Evolutionary conservation across 371 early-diverging fungal genomes (phyloP).

Genomic region (Mucor mucedo): DNA sequence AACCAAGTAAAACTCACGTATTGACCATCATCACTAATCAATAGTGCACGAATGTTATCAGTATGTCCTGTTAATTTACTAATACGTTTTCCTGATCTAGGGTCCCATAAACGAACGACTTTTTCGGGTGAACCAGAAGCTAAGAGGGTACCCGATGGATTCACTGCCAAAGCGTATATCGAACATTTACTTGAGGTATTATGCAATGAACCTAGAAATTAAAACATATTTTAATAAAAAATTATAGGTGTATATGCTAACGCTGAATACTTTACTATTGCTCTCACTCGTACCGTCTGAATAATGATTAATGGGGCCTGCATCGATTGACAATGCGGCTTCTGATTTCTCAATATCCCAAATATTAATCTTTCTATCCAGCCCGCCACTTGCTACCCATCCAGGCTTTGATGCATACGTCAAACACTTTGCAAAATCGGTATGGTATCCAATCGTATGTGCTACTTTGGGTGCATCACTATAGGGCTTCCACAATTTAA

Average conservation of each 20-base stretch:
- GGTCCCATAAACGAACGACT: constrained; percentile 91
- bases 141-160: constrained; percentile 69
- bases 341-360: constrained; percentile 80
- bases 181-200: constrained; percentile 68
- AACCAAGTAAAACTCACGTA: constrained; percentile 53
- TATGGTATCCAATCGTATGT: constrained; percentile 82
- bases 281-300: constrained; percentile 23
- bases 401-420: constrained; percentile 71
- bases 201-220: constrained; percentile 44
- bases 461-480: constrained; percentile 43
- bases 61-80: constrained; percentile 90
- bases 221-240: background rate
- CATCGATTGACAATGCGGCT: constrained; percentile 36
- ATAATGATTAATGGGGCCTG: constrained; percentile 20
- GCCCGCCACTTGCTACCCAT: constrained; percentile 92
- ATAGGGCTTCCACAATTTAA: constrained; percentile 82
- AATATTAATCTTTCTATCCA: constrained; percentile 84
- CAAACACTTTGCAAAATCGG: constrained; percentile 84
- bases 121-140: constrained; percentile 92
- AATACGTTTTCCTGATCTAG: constrained; percentile 71
- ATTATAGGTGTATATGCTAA: background rate
- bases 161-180: constrained; percentile 79
- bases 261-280: background rate
- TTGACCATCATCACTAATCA: constrained; percentile 88
- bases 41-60: constrained; percentile 88